Evolutionary conservation across 208 protist species (phyloP).

Genomic region (Leishmania amazonensis): DNA sequence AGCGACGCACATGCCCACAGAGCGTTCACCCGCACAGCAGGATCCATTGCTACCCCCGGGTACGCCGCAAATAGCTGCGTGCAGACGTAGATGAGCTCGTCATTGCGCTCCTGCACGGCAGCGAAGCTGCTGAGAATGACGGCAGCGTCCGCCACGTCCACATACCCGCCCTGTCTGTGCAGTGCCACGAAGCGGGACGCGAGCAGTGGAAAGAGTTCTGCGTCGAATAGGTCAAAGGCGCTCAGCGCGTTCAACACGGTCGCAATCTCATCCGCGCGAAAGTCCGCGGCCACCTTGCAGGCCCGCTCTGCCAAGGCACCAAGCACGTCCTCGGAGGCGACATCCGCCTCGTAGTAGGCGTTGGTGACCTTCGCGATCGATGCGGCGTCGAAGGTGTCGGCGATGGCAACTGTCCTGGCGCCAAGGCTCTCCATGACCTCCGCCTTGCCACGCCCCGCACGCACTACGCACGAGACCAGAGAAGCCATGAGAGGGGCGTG

Average conservation of each 20-base stretch:
- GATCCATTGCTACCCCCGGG: slow-evolving; percentile 39
- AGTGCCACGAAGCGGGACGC: slow-evolving; percentile 68
- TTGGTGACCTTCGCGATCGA: slow-evolving; percentile 79
- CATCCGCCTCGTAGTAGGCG: slow-evolving; percentile 71
- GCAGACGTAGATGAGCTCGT: slow-evolving; percentile 83
- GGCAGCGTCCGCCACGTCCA: slow-evolving; percentile 69
- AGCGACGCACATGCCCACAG: slow-evolving; percentile 80
- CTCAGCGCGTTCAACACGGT: slow-evolving; percentile 71
- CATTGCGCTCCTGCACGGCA: slow-evolving; percentile 84
- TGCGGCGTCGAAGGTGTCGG: slow-evolving; percentile 71
- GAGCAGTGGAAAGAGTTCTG: slow-evolving; percentile 88
- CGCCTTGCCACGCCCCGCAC: slow-evolving; percentile 46
- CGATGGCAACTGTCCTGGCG: slow-evolving; percentile 53
- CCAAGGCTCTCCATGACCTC: slow-evolving; percentile 60
- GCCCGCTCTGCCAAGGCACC: slow-evolving; percentile 87
- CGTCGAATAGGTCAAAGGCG: slow-evolving; percentile 90
- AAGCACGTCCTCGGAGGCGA: slow-evolving; percentile 80
- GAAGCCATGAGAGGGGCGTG: slow-evolving; percentile 74
- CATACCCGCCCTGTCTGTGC: slow-evolving; percentile 56
- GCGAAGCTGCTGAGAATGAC: slow-evolving; percentile 84
- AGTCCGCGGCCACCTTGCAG: slow-evolving; percentile 75
- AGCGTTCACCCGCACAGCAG: slow-evolving; percentile 52
- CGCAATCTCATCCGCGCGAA: slow-evolving; percentile 79
- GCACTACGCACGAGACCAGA: slow-evolving; percentile 59
- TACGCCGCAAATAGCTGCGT: slow-evolving; percentile 63